Evolutionary conservation across 148 eudicot species (phyloP), one percentile per base, ranked within the genome.

Genomic region (Rhododendron henanense): DNA sequence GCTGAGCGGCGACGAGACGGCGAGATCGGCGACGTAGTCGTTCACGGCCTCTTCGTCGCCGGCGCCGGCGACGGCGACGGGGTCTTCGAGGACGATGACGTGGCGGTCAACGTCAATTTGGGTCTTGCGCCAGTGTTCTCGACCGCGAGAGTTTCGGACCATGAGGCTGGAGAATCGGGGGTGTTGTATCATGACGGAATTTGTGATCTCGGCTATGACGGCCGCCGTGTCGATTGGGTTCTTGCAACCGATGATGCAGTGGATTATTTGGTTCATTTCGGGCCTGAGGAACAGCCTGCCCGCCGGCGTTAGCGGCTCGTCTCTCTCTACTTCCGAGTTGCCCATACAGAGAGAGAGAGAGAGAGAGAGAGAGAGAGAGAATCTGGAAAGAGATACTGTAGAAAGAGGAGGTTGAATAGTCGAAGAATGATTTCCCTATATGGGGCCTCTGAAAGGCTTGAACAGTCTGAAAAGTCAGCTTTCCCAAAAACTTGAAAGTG

Each of bases 111-210:
- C 50, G 84, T 92, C 88, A 55, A 96, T 86, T 0, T 51, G 48
- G 55, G 92, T 90, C 83, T 13, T 87, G 1, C 86, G 61, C 98
- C 98, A 96, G 81, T 84, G 82, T 3, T 90, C 90, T 50, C 85
- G 85, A 55, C 91, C 91, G 65, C 79, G 55, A 15, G 80, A 86
- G 91, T 91, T 87, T 16, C 63, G 57, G 74, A 93, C 90, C 86
- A 93, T n/a, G 19, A 96, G 90, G 90, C 96, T 93, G 84, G 90
- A 83, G 91, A 96, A 96, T n/a, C 97, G 87, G 2, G 98, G 97
- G 90, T 92, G 95, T 13, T 89, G 85, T 76, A 91, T 10, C 88
- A 92, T 86, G 80, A 88, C 28, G 3, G 96, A 92, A 80, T 83
- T 44, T 37, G 79, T 48, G 77, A 96, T 50, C 2, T 83, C 93